Conservation (phyloP, 163 green algal genomes). For the Picocystis sp. region DNA sequence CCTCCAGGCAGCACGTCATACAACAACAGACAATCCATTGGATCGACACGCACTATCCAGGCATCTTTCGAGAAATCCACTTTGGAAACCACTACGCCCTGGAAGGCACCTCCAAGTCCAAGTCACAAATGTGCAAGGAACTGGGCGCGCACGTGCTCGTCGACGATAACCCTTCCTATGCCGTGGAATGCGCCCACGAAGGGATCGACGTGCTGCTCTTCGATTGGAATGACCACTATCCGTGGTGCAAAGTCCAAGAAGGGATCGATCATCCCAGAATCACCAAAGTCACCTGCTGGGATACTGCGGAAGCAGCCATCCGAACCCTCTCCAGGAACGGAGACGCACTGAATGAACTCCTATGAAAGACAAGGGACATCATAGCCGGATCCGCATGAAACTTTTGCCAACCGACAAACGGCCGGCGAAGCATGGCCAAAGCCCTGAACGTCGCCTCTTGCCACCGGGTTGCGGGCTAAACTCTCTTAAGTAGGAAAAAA, state of each 20-base stretch:
- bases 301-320: too few relatives aligned
- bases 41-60: constrained; percentile 63
- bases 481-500: too few relatives aligned
- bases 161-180: constrained; percentile 87
- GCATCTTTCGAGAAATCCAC: constrained; percentile 51
- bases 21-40: constrained; percentile 64
- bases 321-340: too few relatives aligned
- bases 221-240: constrained; percentile 71
- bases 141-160: constrained; percentile 64
- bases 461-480: too few relatives aligned
- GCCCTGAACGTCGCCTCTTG: too few relatives aligned
- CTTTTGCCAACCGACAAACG: too few relatives aligned
- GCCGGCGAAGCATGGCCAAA: too few relatives aligned
- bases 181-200: constrained; percentile 63
- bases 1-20: constrained; percentile 77
- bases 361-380: too few relatives aligned
- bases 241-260: constrained; percentile 59
- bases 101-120: constrained; percentile 49
- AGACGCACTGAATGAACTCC: too few relatives aligned
- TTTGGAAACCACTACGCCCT: constrained; percentile 94
- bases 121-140: constrained; percentile 79
- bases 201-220: constrained; percentile 84
- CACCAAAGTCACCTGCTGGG: too few relatives aligned
- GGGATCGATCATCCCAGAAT: not conserved
- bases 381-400: too few relatives aligned